Conservation (phyloP, 352 stramenopile species). For the Pythium folliculosum region DNA sequence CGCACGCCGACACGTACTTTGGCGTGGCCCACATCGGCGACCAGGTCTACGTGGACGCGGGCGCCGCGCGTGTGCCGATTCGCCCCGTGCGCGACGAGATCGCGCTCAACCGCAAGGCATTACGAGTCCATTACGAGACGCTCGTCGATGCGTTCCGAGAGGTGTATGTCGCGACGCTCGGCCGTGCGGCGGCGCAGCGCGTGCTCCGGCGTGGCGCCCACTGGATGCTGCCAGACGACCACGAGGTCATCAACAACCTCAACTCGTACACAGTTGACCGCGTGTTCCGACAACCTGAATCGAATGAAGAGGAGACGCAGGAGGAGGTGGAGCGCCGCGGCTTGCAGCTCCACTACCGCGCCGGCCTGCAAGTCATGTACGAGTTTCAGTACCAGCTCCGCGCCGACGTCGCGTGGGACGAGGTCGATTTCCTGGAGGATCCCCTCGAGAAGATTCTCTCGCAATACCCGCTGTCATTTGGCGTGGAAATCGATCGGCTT, state of each 20-base stretch:
- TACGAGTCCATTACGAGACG: conserved; percentile 51
- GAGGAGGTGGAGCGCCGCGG: conserved; percentile 22
- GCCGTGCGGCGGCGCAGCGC: conserved; percentile 44
- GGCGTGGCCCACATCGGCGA: conserved; percentile 34
- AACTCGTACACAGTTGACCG: conserved; percentile 48
- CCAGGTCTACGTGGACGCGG: conserved; percentile 32
- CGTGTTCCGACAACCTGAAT: conserved; percentile 21
- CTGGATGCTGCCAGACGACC: conserved; percentile 82
- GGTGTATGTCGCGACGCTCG: conserved; percentile 1
- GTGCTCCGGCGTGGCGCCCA: conserved; percentile 63
- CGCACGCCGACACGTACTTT: conserved; percentile 3
- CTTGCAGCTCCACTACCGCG: conserved; percentile 54
- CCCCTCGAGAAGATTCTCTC: conserved; percentile 38
- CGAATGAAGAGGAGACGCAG: neutral
- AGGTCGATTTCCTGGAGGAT: conserved; percentile 45
- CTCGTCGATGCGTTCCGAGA: conserved; percentile 17
- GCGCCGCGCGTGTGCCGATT: neutral
- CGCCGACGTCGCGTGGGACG: conserved; percentile 37
- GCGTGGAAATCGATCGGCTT: conserved; percentile 40
- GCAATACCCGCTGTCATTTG: conserved; percentile 43
- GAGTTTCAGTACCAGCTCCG: conserved; percentile 76
- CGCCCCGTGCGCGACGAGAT: neutral
- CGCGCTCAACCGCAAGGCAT: too few species aligned
- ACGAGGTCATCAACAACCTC: conserved; percentile 80
- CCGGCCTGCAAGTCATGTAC: conserved; percentile 59